phyloP scores from a whole-genome alignment of 352 stramenopile species.

The Aphanomyces cochlioides region DNA sequence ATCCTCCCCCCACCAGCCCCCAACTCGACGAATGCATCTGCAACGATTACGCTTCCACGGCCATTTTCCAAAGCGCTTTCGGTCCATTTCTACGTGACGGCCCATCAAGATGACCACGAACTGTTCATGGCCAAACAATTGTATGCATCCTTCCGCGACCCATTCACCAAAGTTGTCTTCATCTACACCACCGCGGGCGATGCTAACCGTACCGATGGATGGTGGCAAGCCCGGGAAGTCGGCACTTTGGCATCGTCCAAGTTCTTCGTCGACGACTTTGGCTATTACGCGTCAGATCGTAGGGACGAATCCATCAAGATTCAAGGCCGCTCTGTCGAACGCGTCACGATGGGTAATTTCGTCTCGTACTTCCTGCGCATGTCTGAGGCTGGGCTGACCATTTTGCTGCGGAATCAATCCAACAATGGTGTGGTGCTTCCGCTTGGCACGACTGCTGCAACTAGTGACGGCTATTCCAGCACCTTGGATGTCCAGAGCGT shows the following conservation, averaged over 20 bases:
- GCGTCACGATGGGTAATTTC: slow-evolving; percentile 12
- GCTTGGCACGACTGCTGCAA: no score
- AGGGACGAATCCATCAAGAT: neutral
- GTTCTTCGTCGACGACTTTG: neutral
- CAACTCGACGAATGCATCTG: neutral
- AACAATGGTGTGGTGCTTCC: no score
- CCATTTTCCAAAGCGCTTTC: neutral
- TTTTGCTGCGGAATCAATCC: no score
- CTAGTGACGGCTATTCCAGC: neutral
- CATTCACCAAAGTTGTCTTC: slow-evolving; percentile 24
- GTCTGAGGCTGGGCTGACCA: neutral
- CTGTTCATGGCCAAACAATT: slow-evolving; percentile 22
- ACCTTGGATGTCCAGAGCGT: neutral
- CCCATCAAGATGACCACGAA: slow-evolving; percentile 29
- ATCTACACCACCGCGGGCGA: slow-evolving; percentile 27
- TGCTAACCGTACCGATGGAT: slow-evolving; percentile 14
- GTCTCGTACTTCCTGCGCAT: slow-evolving; percentile 24
- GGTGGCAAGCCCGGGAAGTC: slow-evolving; percentile 23
- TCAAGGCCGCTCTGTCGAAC: neutral
- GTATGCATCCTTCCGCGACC: neutral
- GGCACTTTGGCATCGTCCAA: slow-evolving; percentile 11
- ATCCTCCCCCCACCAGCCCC: neutral
- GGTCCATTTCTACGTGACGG: slow-evolving; percentile 20
- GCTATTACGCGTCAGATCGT: neutral
- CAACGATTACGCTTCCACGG: neutral